Evolutionary conservation across 352 stramenopile genomes (phyloP), one percentile per base, ranked within the genome.

Genomic region (Phytophthora fragariae): DNA sequence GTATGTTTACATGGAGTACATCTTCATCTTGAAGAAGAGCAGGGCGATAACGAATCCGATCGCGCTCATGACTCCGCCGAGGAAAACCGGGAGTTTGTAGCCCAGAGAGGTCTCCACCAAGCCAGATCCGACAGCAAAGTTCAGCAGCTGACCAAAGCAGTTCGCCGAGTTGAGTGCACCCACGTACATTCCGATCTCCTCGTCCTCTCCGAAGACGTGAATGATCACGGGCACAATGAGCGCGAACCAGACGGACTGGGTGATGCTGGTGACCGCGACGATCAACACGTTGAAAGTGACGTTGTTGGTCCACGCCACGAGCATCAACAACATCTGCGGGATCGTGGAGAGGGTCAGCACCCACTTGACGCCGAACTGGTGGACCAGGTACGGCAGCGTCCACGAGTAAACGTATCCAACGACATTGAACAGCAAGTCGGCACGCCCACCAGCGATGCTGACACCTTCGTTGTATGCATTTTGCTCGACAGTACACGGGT

Each of bases 121-220:
- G 8, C 68, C 79, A 1, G 84, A 79, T 2, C 81, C 81, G 29
- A 88, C 70, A 0, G 77, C 70, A 54, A 89, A 93, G 76, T 93
- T 93, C 44, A 92, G 68, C 14, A 93, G 29, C 35, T 92, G 84
- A 5, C 86, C 86, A 6, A 89, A 76, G 70, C 82, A 91, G 49
- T 88, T 88, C 8, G 86, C 82, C n/a, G 84, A 92, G 73, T 92
- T 93, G 60, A 93, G 68, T 7, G 84, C 84, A 1, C 86, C 86
- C 7, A 90, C 81, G 65, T 87, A 92, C 53, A 93, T 81, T 3
- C 86, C 86, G 19, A 92, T 82, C 12, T 86, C 73, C 9, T 71
- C 69, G 0, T 76, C 74, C 2, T 77, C 57, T 8, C 86, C 86
- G 27, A 88, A 82, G 2, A 91, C 74, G 65, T 92, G 83, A 31